These are phyloP conservation scores for Zoysia matrella DNA, from an alignment of 202 grass and related monocot genomes.

Conservation along the genomic window DNA sequence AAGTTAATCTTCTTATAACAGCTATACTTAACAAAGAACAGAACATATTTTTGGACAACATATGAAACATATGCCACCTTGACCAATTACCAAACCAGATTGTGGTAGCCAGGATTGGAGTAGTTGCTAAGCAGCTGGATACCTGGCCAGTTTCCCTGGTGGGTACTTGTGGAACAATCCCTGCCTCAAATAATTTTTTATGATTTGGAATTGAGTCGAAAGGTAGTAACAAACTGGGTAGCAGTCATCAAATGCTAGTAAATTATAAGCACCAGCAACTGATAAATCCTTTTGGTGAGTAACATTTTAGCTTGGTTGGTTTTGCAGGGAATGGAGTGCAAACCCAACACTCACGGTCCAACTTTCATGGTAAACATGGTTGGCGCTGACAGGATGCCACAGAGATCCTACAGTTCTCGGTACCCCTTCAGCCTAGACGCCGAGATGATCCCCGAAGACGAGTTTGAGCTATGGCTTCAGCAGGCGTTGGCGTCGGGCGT, in stretches of 20 bases:
- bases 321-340: slow-evolving; percentile 92
- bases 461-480: slow-evolving; percentile 91
- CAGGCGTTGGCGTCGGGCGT: slow-evolving; percentile 88
- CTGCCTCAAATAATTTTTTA: not conserved
- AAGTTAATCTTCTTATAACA: not conserved
- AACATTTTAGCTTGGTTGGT: slow-evolving; percentile 31
- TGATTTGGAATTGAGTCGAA: not conserved
- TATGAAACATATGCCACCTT: not conserved
- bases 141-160: not conserved
- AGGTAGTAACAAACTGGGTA: not conserved
- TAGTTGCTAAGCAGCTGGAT: not conserved
- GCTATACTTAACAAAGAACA: slow-evolving; percentile 15
- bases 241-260: not conserved
- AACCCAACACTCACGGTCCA: slow-evolving; percentile 92
- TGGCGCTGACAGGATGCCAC: slow-evolving; percentile 66
- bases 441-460: slow-evolving; percentile 89
- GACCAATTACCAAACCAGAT: not conserved
- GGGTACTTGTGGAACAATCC: not conserved
- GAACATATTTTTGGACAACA: not conserved
- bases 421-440: slow-evolving; percentile 88
- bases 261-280: not conserved
- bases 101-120: not conserved
- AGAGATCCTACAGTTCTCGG: slow-evolving; percentile 70
- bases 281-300: not conserved
- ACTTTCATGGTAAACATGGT: slow-evolving; percentile 99